Base-by-base conservation (phyloP, 139 green algal genomes). In the Marvania coccoides region DNA sequence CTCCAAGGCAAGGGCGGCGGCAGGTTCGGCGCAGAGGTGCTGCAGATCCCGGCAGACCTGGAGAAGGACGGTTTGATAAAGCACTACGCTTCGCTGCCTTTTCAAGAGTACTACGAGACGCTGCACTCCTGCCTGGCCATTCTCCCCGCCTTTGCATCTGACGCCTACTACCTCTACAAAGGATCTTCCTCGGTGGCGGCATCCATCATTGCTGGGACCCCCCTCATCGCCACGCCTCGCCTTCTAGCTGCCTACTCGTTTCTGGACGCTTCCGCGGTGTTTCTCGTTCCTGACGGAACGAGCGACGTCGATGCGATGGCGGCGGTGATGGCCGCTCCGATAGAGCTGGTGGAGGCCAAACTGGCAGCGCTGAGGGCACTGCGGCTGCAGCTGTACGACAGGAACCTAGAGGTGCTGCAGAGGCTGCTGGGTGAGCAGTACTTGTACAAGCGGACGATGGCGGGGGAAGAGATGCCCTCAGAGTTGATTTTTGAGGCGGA, bases 381-480 rank as follows among this genome's bases (percentile, higher is more conserved):
- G 69, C 46, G 69, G 19, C 28, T 28, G 2, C 58, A 69, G 35
- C 38, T 75, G 69, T 75, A 75, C 56, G 69, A 75, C 35, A n/a
- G 69, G 13, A 75, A 75, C 63, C 31, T 67, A 37, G 55, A 71
- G 65, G 67, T 76, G 40, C 72, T 81, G 34, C 65, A 81, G 30
- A 45, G 63, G 26, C 40, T 72, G 63, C 64, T 81, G 36, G 58
- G 70, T 5, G 65, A 77, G 72, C 37, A 47, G 6, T 81, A 69
- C 72, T 59, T 81, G 54, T n/a, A n/a, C n/a, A n/a, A n/a, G n/a
- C n/a, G n/a, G n/a, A n/a, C n/a, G n/a, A n/a, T n/a, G n/a, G n/a
- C n/a, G n/a, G n/a, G n/a, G n/a, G n/a, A n/a, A n/a, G n/a, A n/a
- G n/a, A n/a, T n/a, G n/a, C n/a, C n/a, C n/a, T n/a, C n/a, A n/a